A percentile compares a stretch with the other conserved stretches of the same genome.
These are phyloP conservation scores for Artemisia annua DNA, from an alignment of 129 eudicot species.

Conservation along the genomic window DNA sequence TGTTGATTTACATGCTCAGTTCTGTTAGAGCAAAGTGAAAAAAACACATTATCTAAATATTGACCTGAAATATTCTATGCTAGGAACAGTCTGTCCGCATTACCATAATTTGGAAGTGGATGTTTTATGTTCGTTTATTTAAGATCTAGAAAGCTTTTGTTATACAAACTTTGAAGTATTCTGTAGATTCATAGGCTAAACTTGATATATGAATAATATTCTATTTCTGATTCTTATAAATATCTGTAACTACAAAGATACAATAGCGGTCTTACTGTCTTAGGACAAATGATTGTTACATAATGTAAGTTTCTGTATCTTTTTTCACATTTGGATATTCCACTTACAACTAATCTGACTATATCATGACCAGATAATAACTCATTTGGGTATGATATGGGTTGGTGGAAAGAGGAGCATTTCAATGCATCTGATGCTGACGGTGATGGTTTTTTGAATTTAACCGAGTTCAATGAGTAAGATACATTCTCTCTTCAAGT, in stretches of 20 bases:
- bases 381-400: conserved; percentile 89
- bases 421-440: conserved; percentile 92
- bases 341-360: conserved; percentile 21
- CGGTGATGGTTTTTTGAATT: conserved; percentile 84
- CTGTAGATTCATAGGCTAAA: conserved; percentile 3
- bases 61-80: background rate
- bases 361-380: conserved; percentile 56
- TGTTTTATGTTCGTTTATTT: conserved; percentile 8
- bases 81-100: background rate
- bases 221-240: background rate
- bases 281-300: no score
- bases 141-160: conserved; percentile 4
- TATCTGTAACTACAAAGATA: conserved; percentile 2
- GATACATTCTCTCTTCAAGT: conserved; percentile 29
- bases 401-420: conserved; percentile 99
- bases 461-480: conserved; percentile 95
- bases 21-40: background rate
- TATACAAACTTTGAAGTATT: background rate
- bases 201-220: conserved; percentile 4
- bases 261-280: no score
- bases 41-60: background rate
- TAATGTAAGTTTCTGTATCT: conserved; percentile 6
- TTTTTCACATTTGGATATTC: conserved; percentile 6
- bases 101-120: background rate
- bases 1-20: no score